A percentile compares a stretch with the other conserved stretches of the same genome.
phyloP scores from a whole-genome alignment of 192 early-diverging fungal genomes.

The Paraglomus occultum region DNA sequence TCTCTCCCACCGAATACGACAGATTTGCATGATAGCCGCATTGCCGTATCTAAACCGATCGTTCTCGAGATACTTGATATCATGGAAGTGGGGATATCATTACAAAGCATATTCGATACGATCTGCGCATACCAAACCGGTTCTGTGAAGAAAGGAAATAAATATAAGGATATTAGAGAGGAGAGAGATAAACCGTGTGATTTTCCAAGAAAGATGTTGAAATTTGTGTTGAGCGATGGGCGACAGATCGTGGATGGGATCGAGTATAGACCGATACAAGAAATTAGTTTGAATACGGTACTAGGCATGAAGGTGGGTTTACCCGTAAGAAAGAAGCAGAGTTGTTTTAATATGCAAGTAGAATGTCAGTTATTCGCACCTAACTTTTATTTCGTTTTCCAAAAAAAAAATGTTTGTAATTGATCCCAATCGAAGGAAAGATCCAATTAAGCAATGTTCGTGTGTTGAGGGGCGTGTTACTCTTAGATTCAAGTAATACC shows the following conservation, averaged over 20 bases:
- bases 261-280: neutral
- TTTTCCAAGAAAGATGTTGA: neutral
- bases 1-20: neutral
- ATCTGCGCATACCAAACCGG: neutral
- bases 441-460: neutral
- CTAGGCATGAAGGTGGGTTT: slow-evolving; percentile 13
- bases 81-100: neutral
- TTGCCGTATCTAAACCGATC: neutral
- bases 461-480: slow-evolving; percentile 1
- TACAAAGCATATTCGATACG: slow-evolving; percentile 3
- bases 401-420: neutral
- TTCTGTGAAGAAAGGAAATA: slow-evolving; percentile 10
- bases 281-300: slow-evolving; percentile 8
- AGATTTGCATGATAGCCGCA: neutral
- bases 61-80: slow-evolving; percentile 7
- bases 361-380: neutral
- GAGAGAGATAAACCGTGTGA: neutral
- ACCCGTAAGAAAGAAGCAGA: too few relatives aligned
- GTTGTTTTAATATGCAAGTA: too few relatives aligned
- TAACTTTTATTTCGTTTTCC: neutral
- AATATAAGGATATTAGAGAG: slow-evolving; percentile 12
- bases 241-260: slow-evolving; percentile 1
- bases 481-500: neutral
- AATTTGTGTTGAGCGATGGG: slow-evolving; percentile 5
- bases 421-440: neutral